Evolutionary conservation across 83 land plant species (phyloP).

Genomic region (Diphasiastrum complanatum): DNA sequence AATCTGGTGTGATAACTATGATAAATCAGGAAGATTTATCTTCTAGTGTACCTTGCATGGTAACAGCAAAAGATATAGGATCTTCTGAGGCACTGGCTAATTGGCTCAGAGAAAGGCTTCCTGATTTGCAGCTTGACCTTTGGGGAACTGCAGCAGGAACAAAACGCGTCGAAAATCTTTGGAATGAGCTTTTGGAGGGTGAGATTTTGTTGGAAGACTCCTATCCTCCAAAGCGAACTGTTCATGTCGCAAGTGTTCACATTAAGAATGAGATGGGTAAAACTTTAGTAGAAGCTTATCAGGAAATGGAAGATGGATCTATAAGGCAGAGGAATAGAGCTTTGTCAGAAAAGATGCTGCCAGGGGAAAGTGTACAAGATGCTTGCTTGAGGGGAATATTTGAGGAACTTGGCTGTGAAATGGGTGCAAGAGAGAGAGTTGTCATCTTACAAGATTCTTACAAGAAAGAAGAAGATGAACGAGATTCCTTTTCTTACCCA

Average conservation of each 20-base stretch:
- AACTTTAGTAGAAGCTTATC: constrained; percentile 61
- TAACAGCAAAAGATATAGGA: constrained; percentile 20
- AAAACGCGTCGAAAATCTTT: constrained; percentile 68
- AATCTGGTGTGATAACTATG: no score
- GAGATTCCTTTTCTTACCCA: constrained; percentile 73
- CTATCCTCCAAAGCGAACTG: constrained; percentile 57
- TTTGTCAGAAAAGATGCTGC: constrained; percentile 93
- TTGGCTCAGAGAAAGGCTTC: constrained; percentile 59
- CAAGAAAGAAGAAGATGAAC: constrained; percentile 54
- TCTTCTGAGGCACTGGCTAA: constrained; percentile 50
- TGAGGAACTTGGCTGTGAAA: constrained; percentile 69
- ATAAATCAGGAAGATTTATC: no score
- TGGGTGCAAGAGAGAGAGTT: constrained; percentile 34
- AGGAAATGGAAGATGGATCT: constrained; percentile 73
- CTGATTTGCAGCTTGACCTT: constrained; percentile 31
- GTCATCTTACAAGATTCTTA: constrained; percentile 51
- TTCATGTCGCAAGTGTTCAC: constrained; percentile 69
- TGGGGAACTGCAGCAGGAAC: constrained; percentile 76
- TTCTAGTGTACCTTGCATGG: no score
- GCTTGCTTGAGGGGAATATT: constrained; percentile 63
- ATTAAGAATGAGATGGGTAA: constrained; percentile 36
- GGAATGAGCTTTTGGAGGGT: constrained; percentile 65
- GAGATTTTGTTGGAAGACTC: constrained; percentile 60
- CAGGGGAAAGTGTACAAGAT: constrained; percentile 57
- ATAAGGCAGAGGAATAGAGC: constrained; percentile 51